Percentiles rank a stretch among this genome's conserved stretches.
Evolutionary conservation across 495 filamentous ascomycete species (phyloP).

Genomic region (Hypomontagnella monticulosa): DNA sequence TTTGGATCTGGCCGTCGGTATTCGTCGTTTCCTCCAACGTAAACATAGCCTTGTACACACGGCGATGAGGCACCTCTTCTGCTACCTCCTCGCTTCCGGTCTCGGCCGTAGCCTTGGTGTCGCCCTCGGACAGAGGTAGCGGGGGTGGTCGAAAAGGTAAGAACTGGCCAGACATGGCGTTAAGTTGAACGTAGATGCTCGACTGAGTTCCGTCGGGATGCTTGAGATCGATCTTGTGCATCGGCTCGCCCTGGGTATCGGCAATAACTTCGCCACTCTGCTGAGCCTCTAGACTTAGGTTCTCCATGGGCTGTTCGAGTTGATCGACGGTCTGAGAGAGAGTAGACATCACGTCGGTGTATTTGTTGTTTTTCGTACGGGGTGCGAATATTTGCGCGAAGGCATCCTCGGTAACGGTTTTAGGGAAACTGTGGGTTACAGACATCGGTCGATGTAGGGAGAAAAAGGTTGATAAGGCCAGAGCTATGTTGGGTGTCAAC

Average conservation of each 20-base stretch:
- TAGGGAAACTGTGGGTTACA: conserved; percentile 80
- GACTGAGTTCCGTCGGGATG: conserved; percentile 62
- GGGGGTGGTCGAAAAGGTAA: conserved; percentile 83
- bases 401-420: conserved; percentile 71
- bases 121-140: conserved; percentile 66
- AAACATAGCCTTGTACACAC: conserved; percentile 80
- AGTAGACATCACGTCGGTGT: conserved; percentile 78
- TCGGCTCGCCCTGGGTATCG: conserved; percentile 44
- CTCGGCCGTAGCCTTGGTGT: conserved; percentile 42
- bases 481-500: conserved; percentile 63
- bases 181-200: conserved; percentile 54
- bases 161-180: conserved; percentile 66
- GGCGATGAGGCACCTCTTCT: conserved; percentile 56
- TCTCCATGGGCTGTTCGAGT: conserved; percentile 70
- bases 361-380: conserved; percentile 60
- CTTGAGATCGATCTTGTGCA: conserved; percentile 54
- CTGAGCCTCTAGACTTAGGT: conserved; percentile 43
- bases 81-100: conserved; percentile 49
- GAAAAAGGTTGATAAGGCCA: conserved; percentile 91
- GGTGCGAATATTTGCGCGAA: conserved; percentile 83
- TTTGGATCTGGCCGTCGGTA: conserved; percentile 71
- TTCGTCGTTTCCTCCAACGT: conserved; percentile 82
- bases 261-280: conserved; percentile 40
- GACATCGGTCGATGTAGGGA: conserved; percentile 95
- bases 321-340: conserved; percentile 75